These are phyloP conservation scores for Boletus tylopilopsis DNA, from an alignment of 768 basidiomycete species.

Conservation along the genomic window DNA sequence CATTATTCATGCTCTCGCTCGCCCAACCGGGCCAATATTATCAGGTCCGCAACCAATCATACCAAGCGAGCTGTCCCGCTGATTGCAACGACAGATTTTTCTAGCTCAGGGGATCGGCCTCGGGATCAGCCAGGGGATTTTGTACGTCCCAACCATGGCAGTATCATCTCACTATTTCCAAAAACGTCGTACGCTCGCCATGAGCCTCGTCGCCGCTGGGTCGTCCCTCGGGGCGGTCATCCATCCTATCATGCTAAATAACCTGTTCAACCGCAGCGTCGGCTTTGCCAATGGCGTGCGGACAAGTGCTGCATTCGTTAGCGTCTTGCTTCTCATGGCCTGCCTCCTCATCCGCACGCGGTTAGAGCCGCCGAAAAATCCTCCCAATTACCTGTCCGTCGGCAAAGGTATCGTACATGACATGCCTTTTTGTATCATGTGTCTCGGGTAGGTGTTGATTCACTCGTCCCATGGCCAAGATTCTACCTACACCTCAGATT, in stretches of 20 bases:
- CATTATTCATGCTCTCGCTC: slow-evolving; percentile 44
- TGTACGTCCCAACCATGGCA: slow-evolving; percentile 43
- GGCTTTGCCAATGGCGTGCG: slow-evolving; percentile 48
- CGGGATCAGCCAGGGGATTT: slow-evolving; percentile 44
- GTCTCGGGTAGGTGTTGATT: slow-evolving; percentile 16
- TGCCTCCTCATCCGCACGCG: slow-evolving; percentile 36
- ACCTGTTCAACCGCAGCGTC: slow-evolving; percentile 11
- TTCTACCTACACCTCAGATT: slow-evolving; percentile 3
- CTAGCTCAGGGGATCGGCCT: slow-evolving; percentile 46
- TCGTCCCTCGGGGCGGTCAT: slow-evolving; percentile 28
- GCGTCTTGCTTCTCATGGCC: slow-evolving; percentile 33
- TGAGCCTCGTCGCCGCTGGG: slow-evolving; percentile 41
- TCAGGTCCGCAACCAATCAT: slow-evolving; percentile 27
- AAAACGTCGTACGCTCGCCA: slow-evolving; percentile 37
- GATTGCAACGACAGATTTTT: slow-evolving; percentile 36
- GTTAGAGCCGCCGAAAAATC: slow-evolving; percentile 30
- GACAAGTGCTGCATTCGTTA: slow-evolving; percentile 42
- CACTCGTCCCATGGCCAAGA: neutral
- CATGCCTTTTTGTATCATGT: slow-evolving; percentile 17
- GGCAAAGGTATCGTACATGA: slow-evolving; percentile 15
- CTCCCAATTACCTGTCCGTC: slow-evolving; percentile 14
- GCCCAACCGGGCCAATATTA: slow-evolving; percentile 39
- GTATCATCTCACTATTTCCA: slow-evolving; percentile 46
- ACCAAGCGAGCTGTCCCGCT: neutral
- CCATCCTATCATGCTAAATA: slow-evolving; percentile 33